Evolutionary conservation across 1,139 yeast species (phyloP).

Genomic region (Zhuliangozyma parablackwelliae): DNA sequence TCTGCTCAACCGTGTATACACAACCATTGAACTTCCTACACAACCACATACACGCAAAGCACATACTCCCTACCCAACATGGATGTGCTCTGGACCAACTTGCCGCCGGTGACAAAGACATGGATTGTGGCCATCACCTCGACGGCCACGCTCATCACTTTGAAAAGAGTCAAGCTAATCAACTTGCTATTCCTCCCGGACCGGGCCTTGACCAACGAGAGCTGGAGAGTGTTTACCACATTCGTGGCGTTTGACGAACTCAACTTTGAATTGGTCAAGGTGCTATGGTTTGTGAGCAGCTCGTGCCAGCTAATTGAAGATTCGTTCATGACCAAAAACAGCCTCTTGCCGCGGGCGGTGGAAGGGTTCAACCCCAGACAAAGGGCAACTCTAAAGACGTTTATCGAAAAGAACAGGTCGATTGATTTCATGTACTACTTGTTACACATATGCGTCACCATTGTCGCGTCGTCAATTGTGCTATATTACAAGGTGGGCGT

Average conservation of each 20-base stretch:
- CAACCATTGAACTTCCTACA: too few relatives aligned
- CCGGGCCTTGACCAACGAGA: constrained; percentile 22
- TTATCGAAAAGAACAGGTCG: constrained; percentile 17
- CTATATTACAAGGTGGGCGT: constrained; percentile 14
- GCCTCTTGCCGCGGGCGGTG: constrained; percentile 13
- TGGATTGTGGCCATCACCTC: constrained; percentile 23
- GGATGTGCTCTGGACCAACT: constrained; percentile 10
- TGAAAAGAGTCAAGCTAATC: constrained; percentile 12
- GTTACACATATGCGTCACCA: constrained; percentile 20
- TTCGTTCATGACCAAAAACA: constrained; percentile 11
- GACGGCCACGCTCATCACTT: constrained; percentile 15
- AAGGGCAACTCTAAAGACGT: constrained; percentile 10
- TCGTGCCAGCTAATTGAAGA: constrained; percentile 19
- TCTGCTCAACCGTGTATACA: too few relatives aligned
- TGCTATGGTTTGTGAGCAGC: constrained; percentile 15
- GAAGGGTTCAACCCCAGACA: constrained; percentile 16
- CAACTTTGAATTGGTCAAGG: constrained; percentile 17
- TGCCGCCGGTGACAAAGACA: constrained; percentile 32
- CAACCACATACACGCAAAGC: neutral
- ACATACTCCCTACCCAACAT: constrained; percentile 1
- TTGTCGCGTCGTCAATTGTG: constrained; percentile 15
- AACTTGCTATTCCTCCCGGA: constrained; percentile 21
- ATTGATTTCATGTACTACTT: constrained; percentile 31
- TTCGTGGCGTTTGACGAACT: constrained; percentile 31
- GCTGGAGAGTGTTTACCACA: constrained; percentile 36